A percentile compares a stretch with the other conserved stretches of the same genome.
Conservation (phyloP, 306 rosid species). For the Inga leiocalycina region DNA sequence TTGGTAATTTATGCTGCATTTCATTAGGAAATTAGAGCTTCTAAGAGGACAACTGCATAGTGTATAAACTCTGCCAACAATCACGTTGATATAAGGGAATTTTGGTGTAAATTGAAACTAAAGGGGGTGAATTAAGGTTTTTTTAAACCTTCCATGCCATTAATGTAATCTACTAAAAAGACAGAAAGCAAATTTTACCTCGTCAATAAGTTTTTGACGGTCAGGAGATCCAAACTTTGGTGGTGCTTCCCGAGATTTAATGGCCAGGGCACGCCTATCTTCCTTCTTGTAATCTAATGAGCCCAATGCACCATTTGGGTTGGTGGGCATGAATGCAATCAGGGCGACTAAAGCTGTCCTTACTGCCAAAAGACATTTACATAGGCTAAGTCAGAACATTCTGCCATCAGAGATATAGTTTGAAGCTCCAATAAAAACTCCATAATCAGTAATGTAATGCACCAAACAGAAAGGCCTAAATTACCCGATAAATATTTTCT, state of each 20-base stretch:
- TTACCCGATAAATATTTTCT: background rate
- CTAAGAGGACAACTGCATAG: background rate
- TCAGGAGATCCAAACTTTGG: slow-evolving; percentile 82
- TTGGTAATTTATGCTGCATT: background rate
- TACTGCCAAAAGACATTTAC: slow-evolving; percentile 53
- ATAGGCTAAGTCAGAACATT: slow-evolving; percentile 32
- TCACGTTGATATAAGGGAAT: background rate
- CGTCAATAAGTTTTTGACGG: slow-evolving; percentile 82
- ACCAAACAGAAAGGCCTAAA: background rate
- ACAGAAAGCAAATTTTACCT: slow-evolving; percentile 35
- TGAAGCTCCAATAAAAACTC: background rate
- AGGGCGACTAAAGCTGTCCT: slow-evolving; percentile 96
- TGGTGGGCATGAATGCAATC: slow-evolving; percentile 98
- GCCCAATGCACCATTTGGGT: slow-evolving; percentile 93
- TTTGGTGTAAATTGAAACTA: background rate
- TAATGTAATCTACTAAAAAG: background rate
- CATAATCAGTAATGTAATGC: slow-evolving; percentile 10
- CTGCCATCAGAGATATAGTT: slow-evolving; percentile 17
- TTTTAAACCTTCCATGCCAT: background rate
- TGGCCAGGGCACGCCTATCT: slow-evolving; percentile 76
- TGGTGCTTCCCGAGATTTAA: slow-evolving; percentile 81
- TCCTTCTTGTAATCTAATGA: slow-evolving; percentile 91
- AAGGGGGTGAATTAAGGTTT: background rate
- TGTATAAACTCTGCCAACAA: background rate
- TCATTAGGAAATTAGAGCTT: background rate